Conservation (phyloP, 176 grass and related monocot genomes). For the Oryza nivara region DNA sequence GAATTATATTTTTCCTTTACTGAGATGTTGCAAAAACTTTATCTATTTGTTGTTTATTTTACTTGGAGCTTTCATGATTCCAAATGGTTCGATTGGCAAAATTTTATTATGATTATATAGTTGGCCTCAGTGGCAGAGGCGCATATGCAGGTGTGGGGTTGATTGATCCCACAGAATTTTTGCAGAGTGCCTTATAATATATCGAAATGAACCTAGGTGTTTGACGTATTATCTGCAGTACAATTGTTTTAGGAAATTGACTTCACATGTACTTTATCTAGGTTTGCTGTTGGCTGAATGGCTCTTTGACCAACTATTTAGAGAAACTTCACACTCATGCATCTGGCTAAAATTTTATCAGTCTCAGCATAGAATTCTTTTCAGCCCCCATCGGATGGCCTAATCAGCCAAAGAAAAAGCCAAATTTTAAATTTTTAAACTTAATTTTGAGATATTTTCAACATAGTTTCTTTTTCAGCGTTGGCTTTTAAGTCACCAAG, state of each 20-base stretch:
- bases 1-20: conserved; percentile 48
- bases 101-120: not conserved
- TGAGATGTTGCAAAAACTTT: conserved; percentile 1
- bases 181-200: not conserved
- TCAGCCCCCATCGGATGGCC: no score
- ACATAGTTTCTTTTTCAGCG: no score
- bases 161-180: not conserved
- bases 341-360: not conserved
- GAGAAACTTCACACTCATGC: no score
- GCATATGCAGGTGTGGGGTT: not conserved
- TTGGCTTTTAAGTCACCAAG: no score
- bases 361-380: not conserved
- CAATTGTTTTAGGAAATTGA: not conserved
- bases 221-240: not conserved
- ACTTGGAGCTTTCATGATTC: not conserved
- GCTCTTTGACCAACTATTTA: no score
- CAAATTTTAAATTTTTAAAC: no score
- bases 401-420: no score
- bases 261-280: conserved; percentile 27
- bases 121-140: not conserved
- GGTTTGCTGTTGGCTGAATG: conserved; percentile 17
- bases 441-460: no score
- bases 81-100: conserved; percentile 14
- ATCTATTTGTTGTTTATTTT: not conserved
- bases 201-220: conserved; percentile 1